Conservation (phyloP, 148 eudicot genomes). For the Mesembryanthemum crystallinum region DNA sequence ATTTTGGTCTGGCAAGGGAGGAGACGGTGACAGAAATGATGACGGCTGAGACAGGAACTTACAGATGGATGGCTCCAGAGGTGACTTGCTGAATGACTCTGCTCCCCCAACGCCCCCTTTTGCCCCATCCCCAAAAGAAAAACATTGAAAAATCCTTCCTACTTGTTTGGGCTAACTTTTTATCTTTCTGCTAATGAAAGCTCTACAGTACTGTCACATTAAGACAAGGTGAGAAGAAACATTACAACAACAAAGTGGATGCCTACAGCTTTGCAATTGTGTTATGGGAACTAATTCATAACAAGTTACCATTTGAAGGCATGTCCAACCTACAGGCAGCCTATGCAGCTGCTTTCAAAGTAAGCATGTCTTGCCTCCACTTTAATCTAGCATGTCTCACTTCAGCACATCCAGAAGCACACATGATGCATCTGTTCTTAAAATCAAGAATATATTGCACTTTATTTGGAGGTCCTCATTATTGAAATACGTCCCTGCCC, state of each 20-base stretch:
- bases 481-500: too few relatives aligned
- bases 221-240: slow-evolving; percentile 70
- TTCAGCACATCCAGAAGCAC: too few relatives aligned
- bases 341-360: slow-evolving; percentile 79
- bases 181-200: slow-evolving; percentile 28
- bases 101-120: neutral
- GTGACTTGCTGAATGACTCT: slow-evolving; percentile 27
- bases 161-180: neutral
- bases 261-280: slow-evolving; percentile 77
- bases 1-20: slow-evolving; percentile 77
- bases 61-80: slow-evolving; percentile 95
- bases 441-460: too few relatives aligned
- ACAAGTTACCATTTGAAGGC: slow-evolving; percentile 77
- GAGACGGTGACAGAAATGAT: slow-evolving; percentile 76
- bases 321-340: slow-evolving; percentile 83
- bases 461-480: too few relatives aligned
- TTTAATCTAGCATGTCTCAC: neutral
- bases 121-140: neutral
- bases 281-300: slow-evolving; percentile 72
- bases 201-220: slow-evolving; percentile 70
- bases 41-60: slow-evolving; percentile 82
- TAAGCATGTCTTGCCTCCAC: slow-evolving; percentile 16
- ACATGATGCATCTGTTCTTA: too few relatives aligned
- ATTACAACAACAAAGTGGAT: slow-evolving; percentile 71
- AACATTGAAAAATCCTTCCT: too few relatives aligned